phyloP scores from a whole-genome alignment of 2,329 filamentous ascomycete genomes.

The Septoria linicola region DNA sequence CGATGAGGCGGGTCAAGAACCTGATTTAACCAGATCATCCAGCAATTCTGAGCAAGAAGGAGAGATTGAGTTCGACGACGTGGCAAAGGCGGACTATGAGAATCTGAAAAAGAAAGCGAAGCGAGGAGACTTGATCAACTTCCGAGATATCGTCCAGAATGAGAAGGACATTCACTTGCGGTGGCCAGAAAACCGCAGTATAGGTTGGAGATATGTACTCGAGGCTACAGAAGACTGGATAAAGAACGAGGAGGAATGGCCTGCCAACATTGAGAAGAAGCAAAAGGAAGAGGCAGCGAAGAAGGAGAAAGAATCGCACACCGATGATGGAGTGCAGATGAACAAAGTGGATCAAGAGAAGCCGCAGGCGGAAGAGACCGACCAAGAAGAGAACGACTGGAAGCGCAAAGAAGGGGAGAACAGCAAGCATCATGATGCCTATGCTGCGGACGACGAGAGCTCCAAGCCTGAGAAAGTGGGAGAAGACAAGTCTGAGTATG shows the following conservation, averaged over 20 bases:
- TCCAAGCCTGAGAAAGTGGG: constrained; percentile 14
- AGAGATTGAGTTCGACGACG: constrained; percentile 29
- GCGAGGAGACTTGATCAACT: constrained; percentile 41
- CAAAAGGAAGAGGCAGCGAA: constrained; percentile 36
- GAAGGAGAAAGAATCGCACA: constrained; percentile 32
- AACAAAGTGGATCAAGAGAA: constrained; percentile 17
- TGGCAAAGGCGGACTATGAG: constrained; percentile 31
- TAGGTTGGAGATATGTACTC: constrained; percentile 53
- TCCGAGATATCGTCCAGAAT: constrained; percentile 39
- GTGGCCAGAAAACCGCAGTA: constrained; percentile 46
- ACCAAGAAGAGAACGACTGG: constrained; percentile 30
- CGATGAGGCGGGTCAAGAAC: constrained; percentile 6
- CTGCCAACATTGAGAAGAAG: constrained; percentile 46
- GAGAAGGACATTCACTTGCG: constrained; percentile 45
- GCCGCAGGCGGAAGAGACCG: constrained; percentile 9
- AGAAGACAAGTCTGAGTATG: constrained; percentile 32
- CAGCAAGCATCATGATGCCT: constrained; percentile 41
- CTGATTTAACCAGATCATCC: constrained; percentile 4
- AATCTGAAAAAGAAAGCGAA: constrained; percentile 32
- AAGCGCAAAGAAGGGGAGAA: constrained; percentile 37
- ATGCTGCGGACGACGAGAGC: constrained; percentile 33
- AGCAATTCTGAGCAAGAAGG: constrained; percentile 5
- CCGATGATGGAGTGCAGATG: constrained; percentile 15
- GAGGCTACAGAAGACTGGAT: constrained; percentile 52
- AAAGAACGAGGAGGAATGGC: constrained; percentile 52